phyloP scores from a whole-genome alignment of 1,139 yeast genomes.

The Yamadazyma atlantica region DNA sequence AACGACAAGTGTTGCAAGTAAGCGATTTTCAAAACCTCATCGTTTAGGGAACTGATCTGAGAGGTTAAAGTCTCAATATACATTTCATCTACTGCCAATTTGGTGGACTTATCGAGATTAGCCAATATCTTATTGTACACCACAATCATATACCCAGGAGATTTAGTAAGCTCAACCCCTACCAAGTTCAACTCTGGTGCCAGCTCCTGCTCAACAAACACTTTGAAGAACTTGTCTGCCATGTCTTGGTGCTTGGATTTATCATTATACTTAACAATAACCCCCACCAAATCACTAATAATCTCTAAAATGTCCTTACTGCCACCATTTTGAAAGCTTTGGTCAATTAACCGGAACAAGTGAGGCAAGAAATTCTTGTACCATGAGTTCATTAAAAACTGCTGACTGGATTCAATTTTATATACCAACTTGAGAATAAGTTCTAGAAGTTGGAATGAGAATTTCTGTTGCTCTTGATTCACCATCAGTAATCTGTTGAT shows the following conservation, averaged over 20 bases:
- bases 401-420: constrained; percentile 22
- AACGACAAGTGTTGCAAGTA: constrained; percentile 61
- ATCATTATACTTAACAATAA: constrained; percentile 38
- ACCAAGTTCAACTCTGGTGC: constrained; percentile 10
- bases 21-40: constrained; percentile 45
- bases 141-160: constrained; percentile 42
- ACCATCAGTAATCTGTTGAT: constrained; percentile 31
- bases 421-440: constrained; percentile 23
- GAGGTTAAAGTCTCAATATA: constrained; percentile 10
- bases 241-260: constrained; percentile 38
- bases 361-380: constrained; percentile 35
- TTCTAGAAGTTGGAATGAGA: constrained; percentile 20
- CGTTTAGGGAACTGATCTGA: constrained; percentile 7
- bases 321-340: too few relatives aligned
- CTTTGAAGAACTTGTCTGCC: constrained; percentile 27
- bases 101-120: constrained; percentile 41
- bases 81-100: constrained; percentile 9
- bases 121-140: constrained; percentile 52
- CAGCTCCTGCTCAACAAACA: constrained; percentile 22
- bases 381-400: constrained; percentile 46
- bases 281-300: constrained; percentile 37
- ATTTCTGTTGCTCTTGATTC: constrained; percentile 12
- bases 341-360: constrained; percentile 7
- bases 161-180: constrained; percentile 22
- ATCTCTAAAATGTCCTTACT: constrained; percentile 29